Percentiles rank a stretch among this genome's conserved stretches.
phyloP scores from a whole-genome alignment of 2,329 filamentous ascomycete species.

The Diplodia scrobiculata region DNA sequence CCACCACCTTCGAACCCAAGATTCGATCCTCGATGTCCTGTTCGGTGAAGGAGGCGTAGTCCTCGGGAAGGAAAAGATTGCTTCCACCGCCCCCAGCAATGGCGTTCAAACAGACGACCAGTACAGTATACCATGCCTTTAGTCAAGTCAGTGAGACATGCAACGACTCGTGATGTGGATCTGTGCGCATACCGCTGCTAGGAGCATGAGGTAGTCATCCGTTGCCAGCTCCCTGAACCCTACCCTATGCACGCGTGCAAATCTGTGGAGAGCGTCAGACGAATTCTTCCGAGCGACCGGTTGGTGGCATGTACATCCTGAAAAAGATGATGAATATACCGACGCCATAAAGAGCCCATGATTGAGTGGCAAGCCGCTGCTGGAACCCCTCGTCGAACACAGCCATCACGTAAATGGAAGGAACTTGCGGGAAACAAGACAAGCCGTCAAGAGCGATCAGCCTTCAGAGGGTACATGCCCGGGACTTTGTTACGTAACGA shows the following conservation, averaged over 20 bases:
- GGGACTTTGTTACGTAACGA: neutral
- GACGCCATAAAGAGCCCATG: conserved; percentile 39
- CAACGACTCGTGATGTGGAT: neutral
- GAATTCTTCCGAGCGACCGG: neutral
- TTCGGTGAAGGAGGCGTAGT: conserved; percentile 43
- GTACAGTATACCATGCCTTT: conserved; percentile 42
- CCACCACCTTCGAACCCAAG: conserved; percentile 50
- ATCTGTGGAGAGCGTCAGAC: neutral
- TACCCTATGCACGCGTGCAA: conserved; percentile 38
- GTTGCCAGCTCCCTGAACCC: conserved; percentile 25
- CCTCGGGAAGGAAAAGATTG: conserved; percentile 47
- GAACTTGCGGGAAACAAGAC: neutral
- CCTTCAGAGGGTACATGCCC: conserved; percentile 14
- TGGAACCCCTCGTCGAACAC: conserved; percentile 15
- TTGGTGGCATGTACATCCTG: conserved; percentile 33
- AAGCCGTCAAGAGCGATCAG: conserved; percentile 10
- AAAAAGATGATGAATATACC: conserved; percentile 38
- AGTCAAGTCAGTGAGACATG: neutral
- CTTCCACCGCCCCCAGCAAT: conserved; percentile 48
- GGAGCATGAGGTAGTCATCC: conserved; percentile 42
- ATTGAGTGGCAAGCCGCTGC: conserved; percentile 31
- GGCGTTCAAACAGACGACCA: conserved; percentile 49
- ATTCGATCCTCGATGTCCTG: conserved; percentile 48
- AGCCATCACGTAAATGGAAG: conserved; percentile 10
- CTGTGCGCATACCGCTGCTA: conserved; percentile 11